Base-by-base conservation (phyloP, 106 monocot genomes). In the Narthecium ossifragum region DNA sequence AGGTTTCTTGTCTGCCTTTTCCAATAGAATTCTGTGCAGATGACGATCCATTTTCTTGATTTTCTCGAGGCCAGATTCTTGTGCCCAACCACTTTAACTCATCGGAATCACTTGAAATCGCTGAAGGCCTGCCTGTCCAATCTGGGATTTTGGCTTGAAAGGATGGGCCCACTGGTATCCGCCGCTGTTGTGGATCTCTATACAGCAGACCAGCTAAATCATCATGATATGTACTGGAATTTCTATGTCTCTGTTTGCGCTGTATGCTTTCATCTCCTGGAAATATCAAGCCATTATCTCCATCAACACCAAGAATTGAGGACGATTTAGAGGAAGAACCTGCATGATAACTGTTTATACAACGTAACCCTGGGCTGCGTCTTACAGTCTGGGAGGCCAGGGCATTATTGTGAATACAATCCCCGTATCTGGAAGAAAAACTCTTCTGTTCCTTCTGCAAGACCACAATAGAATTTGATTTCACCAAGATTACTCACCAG, bases 1-100 rank as follows among this genome's bases (percentile, higher is more conserved):
- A 98, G 21, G 6, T 38, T 34, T 55, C 72, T 54, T 63, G 33
- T 41, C 80, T 70, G 13, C 86, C 90, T 62, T 73, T 73, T 47
- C 89, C 89, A 31, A 79, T 66, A 51, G 45, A 33, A 30, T 43
- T 31, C 7, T 28, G 5, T 37, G 50, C n/a, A 21, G 27, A 29
- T 34, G 51, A 18, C 14, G 5, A 17, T 33, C 51, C 39, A 17
- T 34, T 51, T 5, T 65, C 72, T 53, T 63, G 20, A 48, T 55
- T 47, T 55, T 65, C 78, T 12, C 43, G 78, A 53, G 80, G 80
- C 96, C 96, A 98, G 43, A 90, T 55, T 43, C 55, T 54, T 34
- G 68, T 87, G 14, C 96, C 96, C 51, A 91, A 57, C 76, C 81
- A 98, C 79, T 87, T 91, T 36, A 58, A 30, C 14, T 71, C 45